Percentiles rank a stretch among this genome's conserved stretches.
Evolutionary conservation across 768 basidiomycete genomes (phyloP).

Genomic region (Panaeolus cyanescens): DNA sequence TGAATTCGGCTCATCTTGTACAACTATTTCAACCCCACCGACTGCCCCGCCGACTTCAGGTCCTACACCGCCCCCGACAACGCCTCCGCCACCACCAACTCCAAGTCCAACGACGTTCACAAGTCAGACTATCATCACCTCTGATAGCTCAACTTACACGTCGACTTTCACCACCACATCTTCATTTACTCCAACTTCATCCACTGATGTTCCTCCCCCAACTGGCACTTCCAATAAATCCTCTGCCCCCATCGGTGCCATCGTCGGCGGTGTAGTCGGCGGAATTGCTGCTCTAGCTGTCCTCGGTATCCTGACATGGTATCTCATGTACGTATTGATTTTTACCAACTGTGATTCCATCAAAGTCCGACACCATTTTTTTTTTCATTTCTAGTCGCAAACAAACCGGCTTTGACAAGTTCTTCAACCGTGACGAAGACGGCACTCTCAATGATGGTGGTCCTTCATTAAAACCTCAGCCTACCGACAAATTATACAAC

Average conservation of each 20-base stretch:
- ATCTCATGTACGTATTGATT: constrained; percentile 22
- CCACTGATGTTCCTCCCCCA: background rate
- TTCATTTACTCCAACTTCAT: background rate
- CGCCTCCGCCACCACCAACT: background rate
- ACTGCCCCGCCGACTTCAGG: background rate
- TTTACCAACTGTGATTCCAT: background rate
- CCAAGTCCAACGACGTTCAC: background rate
- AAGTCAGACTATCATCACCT: background rate
- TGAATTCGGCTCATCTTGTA: background rate
- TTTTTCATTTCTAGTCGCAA: constrained; percentile 9
- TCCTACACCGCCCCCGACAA: background rate
- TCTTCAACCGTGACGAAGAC: constrained; percentile 21
- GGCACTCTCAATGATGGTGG: constrained; percentile 12
- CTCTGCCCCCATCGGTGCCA: background rate
- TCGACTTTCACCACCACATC: background rate
- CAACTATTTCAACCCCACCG: background rate
- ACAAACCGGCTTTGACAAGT: constrained; percentile 22
- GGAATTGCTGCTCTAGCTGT: constrained; percentile 8
- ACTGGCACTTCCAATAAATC: background rate
- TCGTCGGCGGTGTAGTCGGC: constrained; percentile 10
- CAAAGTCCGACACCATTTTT: no score
- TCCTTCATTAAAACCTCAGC: constrained; percentile 17
- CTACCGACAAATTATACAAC: constrained; percentile 46
- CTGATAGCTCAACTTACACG: background rate
- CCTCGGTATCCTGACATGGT: constrained; percentile 26